A percentile compares a stretch with the other conserved stretches of the same genome.
These are phyloP conservation scores for Venturia effusa DNA, from an alignment of 2,329 filamentous ascomycete genomes.

Conservation along the genomic window DNA sequence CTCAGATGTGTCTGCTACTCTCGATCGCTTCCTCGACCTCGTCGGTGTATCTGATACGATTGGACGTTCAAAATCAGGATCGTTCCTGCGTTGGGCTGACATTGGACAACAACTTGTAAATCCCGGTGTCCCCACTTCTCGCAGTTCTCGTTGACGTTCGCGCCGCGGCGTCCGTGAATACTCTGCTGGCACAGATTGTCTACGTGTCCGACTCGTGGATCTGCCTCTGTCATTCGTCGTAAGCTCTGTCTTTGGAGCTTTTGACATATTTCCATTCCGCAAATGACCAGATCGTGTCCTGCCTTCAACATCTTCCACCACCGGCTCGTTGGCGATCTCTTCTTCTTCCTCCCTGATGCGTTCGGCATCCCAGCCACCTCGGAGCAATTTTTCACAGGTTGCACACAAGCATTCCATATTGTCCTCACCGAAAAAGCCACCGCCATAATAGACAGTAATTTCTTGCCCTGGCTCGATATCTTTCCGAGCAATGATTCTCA, in stretches of 20 bases:
- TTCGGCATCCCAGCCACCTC: slow-evolving; percentile 70
- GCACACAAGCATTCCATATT: slow-evolving; percentile 92
- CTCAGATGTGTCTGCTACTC: not conserved
- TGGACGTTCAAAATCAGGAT: not conserved
- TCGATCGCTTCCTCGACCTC: not conserved
- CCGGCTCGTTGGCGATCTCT: slow-evolving; percentile 12
- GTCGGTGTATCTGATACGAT: not conserved
- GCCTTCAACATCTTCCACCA: not conserved
- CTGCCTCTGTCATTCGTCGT: not conserved
- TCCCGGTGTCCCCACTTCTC: not conserved
- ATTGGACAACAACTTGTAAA: not conserved
- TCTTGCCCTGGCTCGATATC: slow-evolving; percentile 83
- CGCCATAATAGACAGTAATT: slow-evolving; percentile 92
- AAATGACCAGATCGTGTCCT: not conserved
- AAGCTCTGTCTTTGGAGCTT: not conserved
- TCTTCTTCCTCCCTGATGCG: slow-evolving; percentile 25
- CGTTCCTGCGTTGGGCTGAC: not conserved
- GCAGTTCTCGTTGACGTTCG: not conserved
- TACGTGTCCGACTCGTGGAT: not conserved
- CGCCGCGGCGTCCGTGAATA: not conserved
- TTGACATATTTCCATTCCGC: not conserved
- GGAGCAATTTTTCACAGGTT: slow-evolving; percentile 64
- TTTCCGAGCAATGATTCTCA: slow-evolving; percentile 77
- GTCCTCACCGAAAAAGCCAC: slow-evolving; percentile 88
- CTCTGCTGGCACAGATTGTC: not conserved